Conservation (phyloP, 2,329 filamentous ascomycete genomes). For the Monilinia fructigena region DNA sequence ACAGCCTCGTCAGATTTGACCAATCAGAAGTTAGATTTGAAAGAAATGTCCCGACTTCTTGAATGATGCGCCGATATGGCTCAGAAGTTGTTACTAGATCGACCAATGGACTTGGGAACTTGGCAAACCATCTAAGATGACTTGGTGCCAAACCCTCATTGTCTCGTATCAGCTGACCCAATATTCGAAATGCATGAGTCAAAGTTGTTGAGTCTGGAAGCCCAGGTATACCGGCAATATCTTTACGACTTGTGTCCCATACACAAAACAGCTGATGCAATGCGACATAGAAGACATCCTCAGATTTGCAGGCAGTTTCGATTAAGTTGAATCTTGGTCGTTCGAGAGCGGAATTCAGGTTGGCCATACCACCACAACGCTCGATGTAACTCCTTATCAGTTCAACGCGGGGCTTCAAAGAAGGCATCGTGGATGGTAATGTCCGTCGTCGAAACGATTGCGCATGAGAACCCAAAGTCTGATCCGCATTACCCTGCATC, state of each 20-base stretch:
- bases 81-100: conserved; percentile 37
- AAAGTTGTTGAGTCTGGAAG: conserved; percentile 35
- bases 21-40: conserved; percentile 46
- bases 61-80: conserved; percentile 38
- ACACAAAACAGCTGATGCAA: conserved; percentile 65
- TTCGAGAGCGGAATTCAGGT: conserved; percentile 43
- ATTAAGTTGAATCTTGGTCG: conserved; percentile 54
- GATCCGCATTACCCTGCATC: background rate
- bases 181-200: conserved; percentile 38
- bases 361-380: conserved; percentile 30
- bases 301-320: conserved; percentile 51
- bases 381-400: conserved; percentile 36
- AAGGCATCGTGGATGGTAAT: conserved; percentile 28
- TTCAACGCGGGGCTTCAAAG: conserved; percentile 30
- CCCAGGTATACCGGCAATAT: conserved; percentile 41
- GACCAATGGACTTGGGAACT: conserved; percentile 47
- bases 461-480: conserved; percentile 18
- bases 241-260: conserved; percentile 43
- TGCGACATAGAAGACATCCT: conserved; percentile 63
- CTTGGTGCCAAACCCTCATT: conserved; percentile 45
- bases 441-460: conserved; percentile 27
- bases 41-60: conserved; percentile 48
- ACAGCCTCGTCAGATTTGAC: conserved; percentile 42
- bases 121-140: conserved; percentile 47
- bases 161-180: conserved; percentile 47